A percentile compares a stretch with the other conserved stretches of the same genome.
phyloP scores from a whole-genome alignment of 192 early-diverging fungal species.

The Backusella circina region DNA sequence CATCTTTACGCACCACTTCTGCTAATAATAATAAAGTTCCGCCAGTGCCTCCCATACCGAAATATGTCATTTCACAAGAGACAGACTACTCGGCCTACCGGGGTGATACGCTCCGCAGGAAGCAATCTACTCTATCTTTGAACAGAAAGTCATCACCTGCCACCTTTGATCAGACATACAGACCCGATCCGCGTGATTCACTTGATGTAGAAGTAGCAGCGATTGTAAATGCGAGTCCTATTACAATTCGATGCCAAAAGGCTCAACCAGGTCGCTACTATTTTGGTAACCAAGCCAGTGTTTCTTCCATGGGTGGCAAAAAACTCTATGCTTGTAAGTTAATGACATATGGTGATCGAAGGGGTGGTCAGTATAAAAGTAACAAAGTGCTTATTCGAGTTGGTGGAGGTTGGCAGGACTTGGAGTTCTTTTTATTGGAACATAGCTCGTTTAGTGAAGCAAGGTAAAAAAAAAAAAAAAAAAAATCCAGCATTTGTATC shows the following conservation, averaged over 20 bases:
- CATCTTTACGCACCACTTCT: background rate
- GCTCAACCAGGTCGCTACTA: constrained; percentile 38
- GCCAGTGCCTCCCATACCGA: background rate
- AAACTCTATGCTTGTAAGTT: constrained; percentile 45
- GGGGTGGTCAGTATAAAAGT: background rate
- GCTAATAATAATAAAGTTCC: background rate
- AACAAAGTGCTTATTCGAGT: constrained; percentile 56
- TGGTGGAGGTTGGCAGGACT: constrained; percentile 60
- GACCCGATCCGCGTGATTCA: constrained; percentile 37
- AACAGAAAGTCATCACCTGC: background rate
- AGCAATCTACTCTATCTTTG: background rate
- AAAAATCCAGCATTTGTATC: background rate
- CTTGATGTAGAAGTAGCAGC: constrained; percentile 53
- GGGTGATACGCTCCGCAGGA: background rate
- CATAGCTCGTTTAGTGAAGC: constrained; percentile 27
- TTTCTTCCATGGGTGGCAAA: constrained; percentile 33
- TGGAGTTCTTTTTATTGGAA: constrained; percentile 63
- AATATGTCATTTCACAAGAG: background rate
- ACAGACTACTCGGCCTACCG: background rate
- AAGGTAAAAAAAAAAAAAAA: background rate
- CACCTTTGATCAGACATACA: constrained; percentile 23
- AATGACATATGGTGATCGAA: constrained; percentile 36
- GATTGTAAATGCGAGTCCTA: constrained; percentile 46
- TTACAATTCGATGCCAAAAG: constrained; percentile 45
- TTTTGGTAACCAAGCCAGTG: constrained; percentile 43